Evolutionary conservation across 78 protist species (phyloP), one percentile per base, ranked within the genome.

Genomic region (Dictyostelium capitatum): DNA sequence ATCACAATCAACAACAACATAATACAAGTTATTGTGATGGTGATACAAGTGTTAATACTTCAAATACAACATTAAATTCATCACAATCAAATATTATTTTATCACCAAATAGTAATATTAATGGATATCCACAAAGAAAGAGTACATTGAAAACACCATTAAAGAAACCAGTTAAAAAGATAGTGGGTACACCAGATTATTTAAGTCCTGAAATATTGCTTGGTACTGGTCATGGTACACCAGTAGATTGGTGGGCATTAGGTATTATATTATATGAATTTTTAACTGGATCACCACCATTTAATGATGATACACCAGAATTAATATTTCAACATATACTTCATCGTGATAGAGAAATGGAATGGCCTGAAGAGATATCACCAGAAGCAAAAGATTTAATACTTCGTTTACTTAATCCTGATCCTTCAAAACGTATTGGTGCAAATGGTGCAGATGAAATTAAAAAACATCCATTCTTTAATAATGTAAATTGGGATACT

Each of bases 231-330:
- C 95, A 91, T 59, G 97, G 98, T 1, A 64, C 82, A 2, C 96
- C 94, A 1, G 99, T 97, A 5, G 99, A 99, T 95, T 97, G 95
- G 97, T 99, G 99, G 99, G 98, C 99, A 6, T 83, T 98, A 11
- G 99, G 99, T 2, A 91, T 97, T 69, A 77, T 97, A 14, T 37
- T 92, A 17, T 97, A 91, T 65, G 98, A 97, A 56, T 95, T 98
- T 41, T 79, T 98, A 6, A 72, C 91, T 10, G 99, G 99, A 0
- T 9, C 50, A 4, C 98, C 99, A 47, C 99, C 99, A 4, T 98
- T 98, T 62, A 97, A 96, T 59, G 98, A 90, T 19, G 98, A 98
- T 51, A 95, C 98, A 17, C 95, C 97, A 48, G 89, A 96, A 57
- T 59, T 50, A 7, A 95, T 97, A 14, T 95, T 96, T 28, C 83